A percentile compares a stretch with the other conserved stretches of the same genome.
Evolutionary conservation across 2,329 filamentous ascomycete species (phyloP).

Genomic region (Pseudocercospora fuligena): DNA sequence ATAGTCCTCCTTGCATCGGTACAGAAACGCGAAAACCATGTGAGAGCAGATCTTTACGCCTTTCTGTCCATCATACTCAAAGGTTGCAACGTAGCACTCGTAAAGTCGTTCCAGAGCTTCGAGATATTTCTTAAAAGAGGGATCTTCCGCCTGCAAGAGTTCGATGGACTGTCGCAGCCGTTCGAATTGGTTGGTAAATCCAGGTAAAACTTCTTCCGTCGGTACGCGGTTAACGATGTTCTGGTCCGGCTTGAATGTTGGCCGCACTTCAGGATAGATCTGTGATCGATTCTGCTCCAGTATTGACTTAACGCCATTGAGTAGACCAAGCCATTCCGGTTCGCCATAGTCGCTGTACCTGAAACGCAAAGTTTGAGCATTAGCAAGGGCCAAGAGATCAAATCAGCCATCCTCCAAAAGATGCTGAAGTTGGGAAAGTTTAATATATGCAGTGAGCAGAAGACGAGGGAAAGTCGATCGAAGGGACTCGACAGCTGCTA

Average conservation of each 20-base stretch:
- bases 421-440: neutral
- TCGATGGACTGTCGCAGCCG: conserved; percentile 20
- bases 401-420: neutral
- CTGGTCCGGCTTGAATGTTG: neutral
- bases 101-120: conserved; percentile 20
- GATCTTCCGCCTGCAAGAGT: conserved; percentile 22
- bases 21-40: conserved; percentile 25
- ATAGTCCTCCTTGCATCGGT: conserved; percentile 23
- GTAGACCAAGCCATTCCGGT: conserved; percentile 25
- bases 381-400: neutral
- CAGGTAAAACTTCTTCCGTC: conserved; percentile 18
- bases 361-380: neutral
- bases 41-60: conserved; percentile 14
- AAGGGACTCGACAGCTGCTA: neutral
- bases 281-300: conserved; percentile 6
- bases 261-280: conserved; percentile 6
- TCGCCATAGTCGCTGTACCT: conserved; percentile 18
- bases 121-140: conserved; percentile 25
- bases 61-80: conserved; percentile 9
- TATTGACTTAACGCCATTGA: conserved; percentile 28
- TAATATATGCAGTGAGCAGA: neutral
- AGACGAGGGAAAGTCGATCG: neutral
- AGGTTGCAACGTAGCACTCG: conserved; percentile 12
- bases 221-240: conserved; percentile 1
- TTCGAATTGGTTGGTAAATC: conserved; percentile 12